These are phyloP conservation scores for Rhizopogon vinicolor DNA, from an alignment of 768 basidiomycete species.

Conservation along the genomic window DNA sequence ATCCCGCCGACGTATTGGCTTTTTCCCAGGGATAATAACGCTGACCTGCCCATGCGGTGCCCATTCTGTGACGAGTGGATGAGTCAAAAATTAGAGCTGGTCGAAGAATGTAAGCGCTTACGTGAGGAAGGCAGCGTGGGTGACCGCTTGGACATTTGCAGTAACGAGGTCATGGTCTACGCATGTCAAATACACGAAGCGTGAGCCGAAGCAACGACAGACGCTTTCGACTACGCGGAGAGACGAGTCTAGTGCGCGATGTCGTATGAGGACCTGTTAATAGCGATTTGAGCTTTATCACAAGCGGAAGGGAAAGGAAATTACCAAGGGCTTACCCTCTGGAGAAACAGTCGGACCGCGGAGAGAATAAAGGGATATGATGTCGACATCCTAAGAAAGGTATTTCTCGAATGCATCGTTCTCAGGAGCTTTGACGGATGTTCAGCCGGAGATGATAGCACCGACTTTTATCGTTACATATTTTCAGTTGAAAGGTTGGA, in stretches of 20 bases:
- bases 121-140: slow-evolving; percentile 96
- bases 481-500: neutral
- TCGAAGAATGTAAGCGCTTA: slow-evolving; percentile 25
- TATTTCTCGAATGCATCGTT: slow-evolving; percentile 82
- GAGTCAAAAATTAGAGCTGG: neutral
- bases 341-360: slow-evolving; percentile 91
- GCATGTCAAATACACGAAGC: slow-evolving; percentile 89
- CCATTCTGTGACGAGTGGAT: slow-evolving; percentile 65
- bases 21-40: slow-evolving; percentile 90
- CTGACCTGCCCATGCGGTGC: slow-evolving; percentile 86
- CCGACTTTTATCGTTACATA: slow-evolving; percentile 83
- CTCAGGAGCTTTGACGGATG: slow-evolving; percentile 95
- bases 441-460: slow-evolving; percentile 93
- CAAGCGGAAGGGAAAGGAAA: slow-evolving; percentile 14
- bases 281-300: neutral
- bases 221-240: slow-evolving; percentile 78
- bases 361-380: slow-evolving; percentile 91
- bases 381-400: slow-evolving; percentile 81
- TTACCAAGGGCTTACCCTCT: slow-evolving; percentile 83
- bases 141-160: slow-evolving; percentile 97
- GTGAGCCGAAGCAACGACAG: slow-evolving; percentile 71
- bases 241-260: slow-evolving; percentile 73
- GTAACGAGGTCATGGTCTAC: slow-evolving; percentile 96
- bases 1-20: slow-evolving; percentile 95
- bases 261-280: slow-evolving; percentile 78